These are phyloP conservation scores for Colletotrichum aenigma DNA, from an alignment of 2,329 filamentous ascomycete genomes.

Conservation along the genomic window DNA sequence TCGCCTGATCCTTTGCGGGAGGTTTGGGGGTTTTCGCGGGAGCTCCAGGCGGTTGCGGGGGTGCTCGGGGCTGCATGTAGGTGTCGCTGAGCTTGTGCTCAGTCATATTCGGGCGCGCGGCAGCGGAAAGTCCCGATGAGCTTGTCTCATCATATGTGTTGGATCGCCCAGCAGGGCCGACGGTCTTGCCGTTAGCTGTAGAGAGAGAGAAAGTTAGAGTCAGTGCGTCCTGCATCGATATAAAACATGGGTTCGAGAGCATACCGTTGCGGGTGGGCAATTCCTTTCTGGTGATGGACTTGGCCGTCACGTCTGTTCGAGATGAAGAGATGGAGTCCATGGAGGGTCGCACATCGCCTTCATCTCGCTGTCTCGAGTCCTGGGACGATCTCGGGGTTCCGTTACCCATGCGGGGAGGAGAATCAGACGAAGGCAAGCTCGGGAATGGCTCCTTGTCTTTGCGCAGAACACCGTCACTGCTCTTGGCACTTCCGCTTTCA, in stretches of 20 bases:
- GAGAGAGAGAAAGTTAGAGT: slow-evolving; percentile 22
- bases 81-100: slow-evolving; percentile 53
- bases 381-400: slow-evolving; percentile 59
- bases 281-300: slow-evolving; percentile 70
- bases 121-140: slow-evolving; percentile 11
- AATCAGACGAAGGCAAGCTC: slow-evolving; percentile 27
- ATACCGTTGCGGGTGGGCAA: slow-evolving; percentile 53
- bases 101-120: slow-evolving; percentile 30
- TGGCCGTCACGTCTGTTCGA: slow-evolving; percentile 44
- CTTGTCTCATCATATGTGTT: slow-evolving; percentile 27
- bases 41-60: slow-evolving; percentile 54
- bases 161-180: slow-evolving; percentile 20
- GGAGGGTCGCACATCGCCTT: slow-evolving; percentile 50
- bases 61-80: slow-evolving; percentile 63
- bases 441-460: slow-evolving; percentile 37
- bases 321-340: slow-evolving; percentile 47
- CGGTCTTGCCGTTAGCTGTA: slow-evolving; percentile 38
- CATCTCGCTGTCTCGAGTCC: slow-evolving; percentile 62
- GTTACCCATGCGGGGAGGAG: slow-evolving; percentile 35
- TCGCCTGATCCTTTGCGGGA: slow-evolving; percentile 52
- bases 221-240: slow-evolving; percentile 20
- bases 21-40: slow-evolving; percentile 39
- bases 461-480: slow-evolving; percentile 38
- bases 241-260: slow-evolving; percentile 6
- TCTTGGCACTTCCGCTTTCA: slow-evolving; percentile 38